Evolutionary conservation across 108 stramenopile species (phyloP).

Genomic region (Nitzschia palea): DNA sequence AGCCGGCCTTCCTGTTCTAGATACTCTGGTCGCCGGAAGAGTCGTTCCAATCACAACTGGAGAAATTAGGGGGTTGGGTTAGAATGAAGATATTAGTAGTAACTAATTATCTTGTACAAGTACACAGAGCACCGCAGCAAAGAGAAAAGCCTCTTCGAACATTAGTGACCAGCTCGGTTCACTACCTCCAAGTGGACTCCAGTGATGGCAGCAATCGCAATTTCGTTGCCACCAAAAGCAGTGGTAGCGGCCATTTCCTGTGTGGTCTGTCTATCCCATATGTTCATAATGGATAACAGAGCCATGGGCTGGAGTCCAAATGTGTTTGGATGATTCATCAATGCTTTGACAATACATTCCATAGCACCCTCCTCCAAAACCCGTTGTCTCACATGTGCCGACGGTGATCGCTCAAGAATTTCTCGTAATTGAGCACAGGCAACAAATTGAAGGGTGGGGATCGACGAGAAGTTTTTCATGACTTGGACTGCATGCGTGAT

Average conservation of each 20-base stretch:
- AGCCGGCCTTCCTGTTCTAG: conserved; percentile 10
- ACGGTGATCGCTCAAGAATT: background rate
- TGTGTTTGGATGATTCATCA: background rate
- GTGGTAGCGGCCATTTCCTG: background rate
- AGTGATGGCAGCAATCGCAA: conserved; percentile 6
- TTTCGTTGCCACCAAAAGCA: conserved; percentile 16
- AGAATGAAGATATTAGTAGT: too few species aligned
- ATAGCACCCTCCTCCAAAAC: conserved; percentile 2
- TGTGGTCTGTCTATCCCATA: conserved; percentile 5
- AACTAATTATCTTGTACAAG: too few species aligned
- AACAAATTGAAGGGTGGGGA: conserved; percentile 8
- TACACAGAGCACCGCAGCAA: too few species aligned
- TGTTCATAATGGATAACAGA: conserved; percentile 4
- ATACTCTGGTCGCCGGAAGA: conserved; percentile 4
- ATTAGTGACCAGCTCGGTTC: background rate
- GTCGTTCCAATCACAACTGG: background rate
- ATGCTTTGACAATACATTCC: conserved; percentile 6
- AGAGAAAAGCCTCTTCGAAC: too few species aligned
- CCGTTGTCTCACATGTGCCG: background rate
- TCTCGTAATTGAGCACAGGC: conserved; percentile 4
- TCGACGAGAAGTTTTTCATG: conserved; percentile 7
- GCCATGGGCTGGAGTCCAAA: conserved; percentile 13
- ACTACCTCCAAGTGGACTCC: background rate
- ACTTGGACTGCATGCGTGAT: background rate
- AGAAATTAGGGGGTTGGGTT: background rate